A percentile compares a stretch with the other conserved stretches of the same genome.
phyloP scores from a whole-genome alignment of 805 yeast species.

The Kluyveromyces siamensis region DNA sequence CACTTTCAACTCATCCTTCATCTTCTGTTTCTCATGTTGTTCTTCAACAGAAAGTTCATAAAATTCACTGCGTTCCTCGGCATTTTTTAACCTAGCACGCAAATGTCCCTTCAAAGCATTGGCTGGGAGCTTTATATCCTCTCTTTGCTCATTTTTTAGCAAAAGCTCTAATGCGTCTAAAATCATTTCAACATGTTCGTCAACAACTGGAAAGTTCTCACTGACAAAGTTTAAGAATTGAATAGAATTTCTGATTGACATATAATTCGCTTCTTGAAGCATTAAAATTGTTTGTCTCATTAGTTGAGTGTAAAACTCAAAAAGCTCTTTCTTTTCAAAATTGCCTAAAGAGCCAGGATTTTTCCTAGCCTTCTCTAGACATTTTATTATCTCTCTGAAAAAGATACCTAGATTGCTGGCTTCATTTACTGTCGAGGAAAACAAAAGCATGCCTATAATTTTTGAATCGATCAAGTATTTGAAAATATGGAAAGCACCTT shows the following conservation, averaged over 20 bases:
- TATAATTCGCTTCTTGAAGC: constrained; percentile 42
- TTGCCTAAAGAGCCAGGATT: constrained; percentile 14
- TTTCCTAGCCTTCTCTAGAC: constrained; percentile 39
- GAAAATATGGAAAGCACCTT: constrained; percentile 34
- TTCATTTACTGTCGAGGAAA: constrained; percentile 64
- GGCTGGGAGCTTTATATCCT: constrained; percentile 72
- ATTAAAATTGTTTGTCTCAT: constrained; percentile 24
- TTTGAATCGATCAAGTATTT: constrained; percentile 40
- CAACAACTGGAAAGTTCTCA: constrained; percentile 56
- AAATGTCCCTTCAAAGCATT: constrained; percentile 62
- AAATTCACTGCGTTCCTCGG: constrained; percentile 51
- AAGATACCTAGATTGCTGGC: constrained; percentile 79
- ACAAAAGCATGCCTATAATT: constrained; percentile 48
- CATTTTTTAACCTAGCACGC: constrained; percentile 41
- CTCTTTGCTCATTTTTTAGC: constrained; percentile 49
- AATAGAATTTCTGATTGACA: constrained; percentile 73
- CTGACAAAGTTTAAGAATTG: constrained; percentile 62
- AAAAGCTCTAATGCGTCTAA: constrained; percentile 40
- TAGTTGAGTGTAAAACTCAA: constrained; percentile 45
- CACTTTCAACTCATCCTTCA: constrained; percentile 14
- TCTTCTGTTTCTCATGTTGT: constrained; percentile 3
- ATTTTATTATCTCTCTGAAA: constrained; percentile 43
- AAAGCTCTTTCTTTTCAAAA: constrained; percentile 34
- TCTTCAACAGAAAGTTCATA: constrained; percentile 32
- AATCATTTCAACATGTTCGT: constrained; percentile 52